Evolutionary conservation across 2,329 filamentous ascomycete genomes (phyloP).

Genomic region (Trichoderma endophyticum): DNA sequence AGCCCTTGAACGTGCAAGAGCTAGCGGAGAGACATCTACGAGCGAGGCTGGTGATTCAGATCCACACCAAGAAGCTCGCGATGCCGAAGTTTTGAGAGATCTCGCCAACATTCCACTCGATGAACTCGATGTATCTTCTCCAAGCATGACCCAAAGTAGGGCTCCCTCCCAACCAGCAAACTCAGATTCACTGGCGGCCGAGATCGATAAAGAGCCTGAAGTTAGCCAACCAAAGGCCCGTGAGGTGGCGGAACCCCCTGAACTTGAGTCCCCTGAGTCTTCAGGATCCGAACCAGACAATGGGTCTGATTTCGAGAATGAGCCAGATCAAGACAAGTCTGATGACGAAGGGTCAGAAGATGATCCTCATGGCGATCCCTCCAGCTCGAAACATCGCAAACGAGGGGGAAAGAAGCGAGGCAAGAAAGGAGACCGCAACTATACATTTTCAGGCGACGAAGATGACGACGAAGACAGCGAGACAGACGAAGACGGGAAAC

Average conservation of each 20-base stretch:
- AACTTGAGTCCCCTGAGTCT: not conserved
- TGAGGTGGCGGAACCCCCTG: too few species aligned
- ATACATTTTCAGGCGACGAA: not conserved
- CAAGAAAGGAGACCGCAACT: not conserved
- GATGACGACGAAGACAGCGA: slow-evolving; percentile 12
- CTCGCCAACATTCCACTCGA: not conserved
- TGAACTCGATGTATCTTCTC: too few species aligned
- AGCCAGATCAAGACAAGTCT: not conserved
- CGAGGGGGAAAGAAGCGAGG: not conserved
- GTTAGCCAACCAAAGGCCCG: not conserved
- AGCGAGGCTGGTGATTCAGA: not conserved
- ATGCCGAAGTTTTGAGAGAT: not conserved
- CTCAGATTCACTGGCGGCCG: not conserved
- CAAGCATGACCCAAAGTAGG: too few species aligned
- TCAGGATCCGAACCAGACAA: not conserved
- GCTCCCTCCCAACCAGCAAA: not conserved
- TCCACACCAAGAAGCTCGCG: not conserved
- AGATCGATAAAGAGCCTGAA: not conserved
- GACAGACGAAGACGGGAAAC: slow-evolving; percentile 12
- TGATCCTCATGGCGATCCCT: not conserved
- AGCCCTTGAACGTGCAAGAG: not conserved
- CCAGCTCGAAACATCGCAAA: not conserved
- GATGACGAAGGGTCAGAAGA: not conserved
- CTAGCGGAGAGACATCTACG: not conserved
- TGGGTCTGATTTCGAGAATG: not conserved